Conservation (phyloP, 2,329 filamentous ascomycete species). For the Thielaviopsis populi region DNA sequence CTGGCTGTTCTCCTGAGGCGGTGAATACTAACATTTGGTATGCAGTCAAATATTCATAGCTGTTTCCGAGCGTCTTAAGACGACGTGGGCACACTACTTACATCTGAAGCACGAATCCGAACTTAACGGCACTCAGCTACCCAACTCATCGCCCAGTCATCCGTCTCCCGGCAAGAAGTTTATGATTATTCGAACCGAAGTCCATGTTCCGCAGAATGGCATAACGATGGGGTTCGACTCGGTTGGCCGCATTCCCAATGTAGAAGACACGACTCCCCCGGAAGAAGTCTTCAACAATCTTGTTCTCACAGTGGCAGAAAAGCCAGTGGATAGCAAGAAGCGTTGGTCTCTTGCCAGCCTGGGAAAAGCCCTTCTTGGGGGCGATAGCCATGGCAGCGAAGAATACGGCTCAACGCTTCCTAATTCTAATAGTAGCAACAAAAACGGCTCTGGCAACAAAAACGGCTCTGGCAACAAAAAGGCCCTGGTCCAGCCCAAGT, state of each 20-base stretch:
- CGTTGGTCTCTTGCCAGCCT: constrained; percentile 49
- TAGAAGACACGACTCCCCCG: constrained; percentile 19
- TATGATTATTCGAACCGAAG: constrained; percentile 74
- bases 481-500: neutral
- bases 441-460: neutral
- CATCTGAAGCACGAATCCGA: constrained; percentile 57
- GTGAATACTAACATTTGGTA: constrained; percentile 20
- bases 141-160: constrained; percentile 66
- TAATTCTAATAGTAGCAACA: constrained; percentile 20
- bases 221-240: constrained; percentile 37
- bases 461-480: constrained; percentile 1
- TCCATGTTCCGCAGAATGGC: constrained; percentile 32
- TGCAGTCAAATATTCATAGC: constrained; percentile 53
- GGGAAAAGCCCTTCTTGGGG: constrained; percentile 39
- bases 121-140: constrained; percentile 20
- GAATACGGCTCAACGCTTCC: constrained; percentile 19
- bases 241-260: constrained; percentile 24
- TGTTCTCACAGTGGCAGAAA: constrained; percentile 17
- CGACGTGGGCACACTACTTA: constrained; percentile 65
- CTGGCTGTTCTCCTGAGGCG: neutral
- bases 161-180: constrained; percentile 76
- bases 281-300: constrained; percentile 21
- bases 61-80: constrained; percentile 52
- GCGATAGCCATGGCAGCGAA: constrained; percentile 10
- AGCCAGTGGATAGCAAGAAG: constrained; percentile 35